A percentile compares a stretch with the other conserved stretches of the same genome.
Evolutionary conservation across 495 filamentous ascomycete species (phyloP).

Genomic region (Geopyxis carbonaria): DNA sequence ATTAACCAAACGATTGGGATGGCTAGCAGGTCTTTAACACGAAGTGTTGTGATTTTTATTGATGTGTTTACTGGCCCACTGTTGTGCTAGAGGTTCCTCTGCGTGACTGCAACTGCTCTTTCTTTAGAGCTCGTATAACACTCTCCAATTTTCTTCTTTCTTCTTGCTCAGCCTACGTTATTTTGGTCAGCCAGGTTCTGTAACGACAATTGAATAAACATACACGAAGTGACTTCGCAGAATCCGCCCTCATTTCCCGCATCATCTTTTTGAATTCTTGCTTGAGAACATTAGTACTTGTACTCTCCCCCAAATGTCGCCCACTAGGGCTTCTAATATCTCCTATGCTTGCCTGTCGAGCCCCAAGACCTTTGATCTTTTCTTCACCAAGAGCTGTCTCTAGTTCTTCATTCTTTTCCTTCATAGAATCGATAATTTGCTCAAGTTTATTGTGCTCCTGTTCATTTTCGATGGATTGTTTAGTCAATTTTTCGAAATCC

Average conservation of each 20-base stretch:
- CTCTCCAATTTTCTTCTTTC: conserved; percentile 20
- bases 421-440: conserved; percentile 46
- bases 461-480: conserved; percentile 70
- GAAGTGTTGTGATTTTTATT: no score
- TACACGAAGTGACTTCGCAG: conserved; percentile 51
- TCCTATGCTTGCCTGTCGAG: conserved; percentile 28
- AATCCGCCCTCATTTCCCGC: conserved; percentile 59
- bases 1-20: not conserved
- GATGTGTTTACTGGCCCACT: no score
- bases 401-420: conserved; percentile 51
- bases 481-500: conserved; percentile 78
- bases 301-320: conserved; percentile 38
- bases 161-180: conserved; percentile 24
- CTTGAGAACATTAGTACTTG: conserved; percentile 55
- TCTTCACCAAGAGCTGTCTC: conserved; percentile 56
- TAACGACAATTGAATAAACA: conserved; percentile 19
- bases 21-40: no score
- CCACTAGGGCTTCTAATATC: conserved; percentile 27
- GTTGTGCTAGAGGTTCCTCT: no score
- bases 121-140: conserved; percentile 20
- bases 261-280: conserved; percentile 87
- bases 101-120: conserved; percentile 22
- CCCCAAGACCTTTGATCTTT: conserved; percentile 51
- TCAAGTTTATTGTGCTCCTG: conserved; percentile 69
- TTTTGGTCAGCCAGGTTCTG: not conserved